phyloP scores from a whole-genome alignment of 768 basidiomycete species.

The Sistotremastrum suecicum region DNA sequence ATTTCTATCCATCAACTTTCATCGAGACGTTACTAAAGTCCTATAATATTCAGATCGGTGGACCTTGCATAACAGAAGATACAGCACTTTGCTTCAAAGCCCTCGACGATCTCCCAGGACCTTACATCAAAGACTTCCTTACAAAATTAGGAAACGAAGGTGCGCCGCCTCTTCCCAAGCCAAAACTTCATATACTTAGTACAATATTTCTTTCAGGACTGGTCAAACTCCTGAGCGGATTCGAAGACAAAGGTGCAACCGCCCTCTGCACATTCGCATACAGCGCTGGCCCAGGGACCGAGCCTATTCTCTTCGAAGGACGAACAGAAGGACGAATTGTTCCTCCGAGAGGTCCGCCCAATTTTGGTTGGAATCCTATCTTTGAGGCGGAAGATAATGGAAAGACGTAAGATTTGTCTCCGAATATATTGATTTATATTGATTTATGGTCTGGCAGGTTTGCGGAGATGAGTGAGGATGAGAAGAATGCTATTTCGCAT shows the following conservation, averaged over 20 bases:
- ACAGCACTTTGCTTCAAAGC: constrained; percentile 89
- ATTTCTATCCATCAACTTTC: constrained; percentile 8
- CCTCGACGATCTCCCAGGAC: constrained; percentile 82
- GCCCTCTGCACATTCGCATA: constrained; percentile 97
- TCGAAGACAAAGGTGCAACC: constrained; percentile 64
- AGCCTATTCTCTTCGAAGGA: constrained; percentile 78
- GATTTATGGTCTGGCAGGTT: constrained; percentile 25
- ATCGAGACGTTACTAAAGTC: neutral
- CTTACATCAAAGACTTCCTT: constrained; percentile 94
- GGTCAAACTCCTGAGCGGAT: constrained; percentile 69
- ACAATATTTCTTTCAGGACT: constrained; percentile 31
- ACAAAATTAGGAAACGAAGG: constrained; percentile 75
- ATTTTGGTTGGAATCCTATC: constrained; percentile 86
- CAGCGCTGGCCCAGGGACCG: constrained; percentile 64
- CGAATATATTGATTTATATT: neutral
- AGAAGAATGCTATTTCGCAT: constrained; percentile 56
- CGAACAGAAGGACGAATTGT: constrained; percentile 85
- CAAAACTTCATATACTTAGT: neutral
- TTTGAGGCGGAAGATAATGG: constrained; percentile 69
- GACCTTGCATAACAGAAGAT: constrained; percentile 73
- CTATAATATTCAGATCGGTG: constrained; percentile 22
- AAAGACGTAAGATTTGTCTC: constrained; percentile 44
- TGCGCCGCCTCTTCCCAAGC: constrained; percentile 10
- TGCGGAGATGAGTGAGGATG: constrained; percentile 49
- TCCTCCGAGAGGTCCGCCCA: constrained; percentile 56